Evolutionary conservation across 805 yeast species (phyloP).

Genomic region (Metschnikowia anglica): DNA sequence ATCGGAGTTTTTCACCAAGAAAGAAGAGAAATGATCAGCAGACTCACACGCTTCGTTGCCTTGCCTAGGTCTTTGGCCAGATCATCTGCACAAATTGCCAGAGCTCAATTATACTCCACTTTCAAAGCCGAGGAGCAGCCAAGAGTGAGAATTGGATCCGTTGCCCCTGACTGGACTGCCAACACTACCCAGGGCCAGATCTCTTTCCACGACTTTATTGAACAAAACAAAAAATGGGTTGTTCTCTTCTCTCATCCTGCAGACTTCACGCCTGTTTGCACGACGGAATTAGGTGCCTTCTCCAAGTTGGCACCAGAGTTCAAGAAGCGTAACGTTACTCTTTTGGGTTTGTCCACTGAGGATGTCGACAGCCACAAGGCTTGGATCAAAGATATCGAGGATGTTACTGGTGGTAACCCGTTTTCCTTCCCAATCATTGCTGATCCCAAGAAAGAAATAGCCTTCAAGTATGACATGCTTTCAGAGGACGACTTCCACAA

Average conservation of each 20-base stretch:
- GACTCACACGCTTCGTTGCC: constrained; percentile 16
- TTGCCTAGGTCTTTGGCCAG: constrained; percentile 13
- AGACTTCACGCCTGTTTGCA: constrained; percentile 77
- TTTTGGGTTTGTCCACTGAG: constrained; percentile 69
- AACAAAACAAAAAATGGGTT: constrained; percentile 52
- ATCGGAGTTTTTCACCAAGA: not conserved
- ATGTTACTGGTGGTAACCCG: constrained; percentile 51
- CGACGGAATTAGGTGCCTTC: constrained; percentile 76
- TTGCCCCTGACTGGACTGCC: constrained; percentile 66
- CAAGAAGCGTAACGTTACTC: constrained; percentile 59
- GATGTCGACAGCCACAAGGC: constrained; percentile 57
- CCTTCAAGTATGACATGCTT: constrained; percentile 65
- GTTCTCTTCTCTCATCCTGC: constrained; percentile 75
- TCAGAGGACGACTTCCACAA: constrained; percentile 68
- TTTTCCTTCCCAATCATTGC: constrained; percentile 68
- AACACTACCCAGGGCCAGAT: constrained; percentile 64
- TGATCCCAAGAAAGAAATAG: constrained; percentile 60
- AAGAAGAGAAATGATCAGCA: constrained; percentile 14
- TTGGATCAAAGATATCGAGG: constrained; percentile 75
- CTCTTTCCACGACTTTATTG: constrained; percentile 62
- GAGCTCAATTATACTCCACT: constrained; percentile 19
- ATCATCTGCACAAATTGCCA: constrained; percentile 13
- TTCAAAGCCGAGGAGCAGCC: constrained; percentile 43
- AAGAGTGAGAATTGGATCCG: constrained; percentile 54
- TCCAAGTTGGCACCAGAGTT: constrained; percentile 71